These are phyloP conservation scores for Beauveria rudraprayagi DNA, from an alignment of 2,329 filamentous ascomycete species.

Conservation along the genomic window DNA sequence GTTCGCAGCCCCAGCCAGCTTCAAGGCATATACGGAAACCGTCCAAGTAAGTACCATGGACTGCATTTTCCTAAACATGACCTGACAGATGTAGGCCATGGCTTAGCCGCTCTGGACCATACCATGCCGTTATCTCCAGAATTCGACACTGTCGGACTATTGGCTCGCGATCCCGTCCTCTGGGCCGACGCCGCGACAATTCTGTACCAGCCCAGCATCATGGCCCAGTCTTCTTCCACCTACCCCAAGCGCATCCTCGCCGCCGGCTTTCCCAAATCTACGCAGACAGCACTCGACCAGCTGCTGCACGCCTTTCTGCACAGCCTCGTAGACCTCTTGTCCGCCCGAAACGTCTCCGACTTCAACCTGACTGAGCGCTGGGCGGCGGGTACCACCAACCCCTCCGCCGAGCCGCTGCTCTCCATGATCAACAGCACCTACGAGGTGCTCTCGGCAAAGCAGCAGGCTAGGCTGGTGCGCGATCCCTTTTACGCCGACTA, in stretches of 20 bases:
- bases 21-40: constrained; percentile 38
- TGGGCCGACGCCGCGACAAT: constrained; percentile 26
- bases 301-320: constrained; percentile 21
- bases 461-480: constrained; percentile 27
- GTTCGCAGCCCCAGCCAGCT: constrained; percentile 37
- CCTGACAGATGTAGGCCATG: constrained; percentile 18
- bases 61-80: not conserved
- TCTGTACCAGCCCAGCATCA: constrained; percentile 27
- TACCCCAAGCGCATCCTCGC: constrained; percentile 26
- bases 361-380: constrained; percentile 20
- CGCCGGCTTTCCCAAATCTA: constrained; percentile 19
- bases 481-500: constrained; percentile 28
- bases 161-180: constrained; percentile 28
- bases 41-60: constrained; percentile 23
- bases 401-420: constrained; percentile 14
- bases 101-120: constrained; percentile 28
- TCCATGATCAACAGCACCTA: constrained; percentile 27
- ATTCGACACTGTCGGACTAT: constrained; percentile 36
- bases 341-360: constrained; percentile 11
- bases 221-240: constrained; percentile 20
- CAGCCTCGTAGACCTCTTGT: constrained; percentile 20
- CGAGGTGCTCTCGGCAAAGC: constrained; percentile 26
- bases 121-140: constrained; percentile 32
- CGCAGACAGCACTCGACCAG: constrained; percentile 11
- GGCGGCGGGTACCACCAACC: constrained; percentile 15